These are phyloP conservation scores for Salix arbutifolia DNA, from an alignment of 345 rosid genomes.

Conservation along the genomic window DNA sequence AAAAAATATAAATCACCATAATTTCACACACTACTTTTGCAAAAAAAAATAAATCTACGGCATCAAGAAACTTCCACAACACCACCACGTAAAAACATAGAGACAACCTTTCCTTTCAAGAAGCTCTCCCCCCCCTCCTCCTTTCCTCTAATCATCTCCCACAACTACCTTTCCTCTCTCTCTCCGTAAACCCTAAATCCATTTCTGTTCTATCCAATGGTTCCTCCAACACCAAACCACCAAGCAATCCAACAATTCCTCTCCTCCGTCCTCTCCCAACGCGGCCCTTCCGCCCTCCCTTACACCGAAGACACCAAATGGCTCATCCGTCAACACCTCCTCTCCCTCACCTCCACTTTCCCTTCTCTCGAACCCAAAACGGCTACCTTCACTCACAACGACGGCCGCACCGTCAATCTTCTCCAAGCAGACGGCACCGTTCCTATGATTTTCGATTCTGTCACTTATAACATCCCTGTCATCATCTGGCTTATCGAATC, in stretches of 20 bases:
- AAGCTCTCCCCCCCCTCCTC: no score
- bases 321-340: constrained; percentile 87
- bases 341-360: constrained; percentile 44
- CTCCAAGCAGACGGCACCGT: constrained; percentile 89
- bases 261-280: constrained; percentile 71
- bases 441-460: constrained; percentile 75
- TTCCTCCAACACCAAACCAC: constrained; percentile 22
- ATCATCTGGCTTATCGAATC: constrained; percentile 87
- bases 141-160: not conserved
- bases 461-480: constrained; percentile 88
- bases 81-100: no score
- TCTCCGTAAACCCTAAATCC: not conserved
- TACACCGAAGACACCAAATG: constrained; percentile 78
- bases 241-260: constrained; percentile 75
- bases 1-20: no score
- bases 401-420: constrained; percentile 81
- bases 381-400: constrained; percentile 92
- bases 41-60: no score
- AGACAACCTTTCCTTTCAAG: no score
- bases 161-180: not conserved
- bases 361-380: constrained; percentile 81
- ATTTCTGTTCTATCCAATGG: not conserved
- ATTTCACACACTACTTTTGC: no score
- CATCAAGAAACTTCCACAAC: no score
- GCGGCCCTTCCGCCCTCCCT: constrained; percentile 74